phyloP scores from a whole-genome alignment of 768 basidiomycete genomes.

The Tulasnella sp. region DNA sequence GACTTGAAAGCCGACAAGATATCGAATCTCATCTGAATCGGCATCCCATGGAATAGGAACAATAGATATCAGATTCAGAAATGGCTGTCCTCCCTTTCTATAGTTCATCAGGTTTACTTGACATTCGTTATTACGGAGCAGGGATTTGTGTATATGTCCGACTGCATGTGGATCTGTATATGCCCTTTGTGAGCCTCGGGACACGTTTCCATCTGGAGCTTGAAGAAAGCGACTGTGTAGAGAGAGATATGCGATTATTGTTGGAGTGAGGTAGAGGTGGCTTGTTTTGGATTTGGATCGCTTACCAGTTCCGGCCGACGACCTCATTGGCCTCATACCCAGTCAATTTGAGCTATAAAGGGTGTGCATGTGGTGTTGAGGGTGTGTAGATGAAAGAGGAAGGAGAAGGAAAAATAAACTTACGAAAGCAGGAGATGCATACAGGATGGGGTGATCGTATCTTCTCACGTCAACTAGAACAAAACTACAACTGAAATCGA shows the following conservation, averaged over 20 bases:
- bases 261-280: too few species aligned
- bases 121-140: conserved; percentile 68
- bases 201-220: conserved; percentile 48
- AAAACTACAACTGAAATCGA: conserved; percentile 84
- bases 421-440: conserved; percentile 74
- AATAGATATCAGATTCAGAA: conserved; percentile 84
- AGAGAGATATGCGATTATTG: conserved; percentile 10
- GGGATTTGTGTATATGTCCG: conserved; percentile 45
- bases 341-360: conserved; percentile 38
- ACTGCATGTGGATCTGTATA: conserved; percentile 54
- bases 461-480: conserved; percentile 73
- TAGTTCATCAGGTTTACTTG: conserved; percentile 83
- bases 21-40: conserved; percentile 59
- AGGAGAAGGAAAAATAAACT: too few species aligned
- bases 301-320: conserved; percentile 78
- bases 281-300: too few species aligned
- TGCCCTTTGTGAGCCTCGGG: conserved; percentile 41
- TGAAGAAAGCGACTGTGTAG: conserved; percentile 61
- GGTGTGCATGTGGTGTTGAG: too few species aligned
- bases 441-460: conserved; percentile 76
- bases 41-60: conserved; percentile 72
- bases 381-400: too few species aligned
- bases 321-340: conserved; percentile 65
- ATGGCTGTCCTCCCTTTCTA: conserved; percentile 65
- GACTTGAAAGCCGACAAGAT: conserved; percentile 90